A percentile compares a stretch with the other conserved stretches of the same genome.
phyloP scores from a whole-genome alignment of 2,329 filamentous ascomycete species.

The Trichoderma simmonsii region DNA sequence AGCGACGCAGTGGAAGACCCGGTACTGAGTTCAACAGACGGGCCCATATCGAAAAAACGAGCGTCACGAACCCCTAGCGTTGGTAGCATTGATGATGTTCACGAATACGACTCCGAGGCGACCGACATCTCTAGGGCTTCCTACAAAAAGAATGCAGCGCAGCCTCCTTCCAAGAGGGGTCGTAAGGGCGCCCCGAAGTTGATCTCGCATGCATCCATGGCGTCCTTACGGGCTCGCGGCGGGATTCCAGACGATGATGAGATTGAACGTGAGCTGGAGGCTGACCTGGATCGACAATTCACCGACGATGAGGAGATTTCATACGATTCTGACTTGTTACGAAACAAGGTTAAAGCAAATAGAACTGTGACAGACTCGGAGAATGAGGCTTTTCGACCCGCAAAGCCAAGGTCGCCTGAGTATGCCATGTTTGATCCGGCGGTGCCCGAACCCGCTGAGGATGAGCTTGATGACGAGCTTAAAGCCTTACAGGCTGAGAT shows the following conservation, averaged over 20 bases:
- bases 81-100: slow-evolving; percentile 40
- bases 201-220: slow-evolving; percentile 48
- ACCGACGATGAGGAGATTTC: slow-evolving; percentile 52
- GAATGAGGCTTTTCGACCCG: slow-evolving; percentile 25
- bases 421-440: slow-evolving; percentile 54
- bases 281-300: slow-evolving; percentile 57
- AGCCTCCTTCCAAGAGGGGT: slow-evolving; percentile 38
- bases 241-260: slow-evolving; percentile 59
- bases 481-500: slow-evolving; percentile 49
- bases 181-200: slow-evolving; percentile 42
- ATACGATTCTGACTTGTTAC: slow-evolving; percentile 46
- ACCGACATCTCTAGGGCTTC: slow-evolving; percentile 33
- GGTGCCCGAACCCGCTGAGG: slow-evolving; percentile 45
- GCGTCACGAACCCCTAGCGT: slow-evolving; percentile 50
- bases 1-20: slow-evolving; percentile 59
- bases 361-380: slow-evolving; percentile 30
- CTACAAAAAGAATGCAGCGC: slow-evolving; percentile 41
- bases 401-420: slow-evolving; percentile 33
- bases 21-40: slow-evolving; percentile 40
- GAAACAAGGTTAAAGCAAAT: slow-evolving; percentile 32
- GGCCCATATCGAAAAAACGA: slow-evolving; percentile 58
- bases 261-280: slow-evolving; percentile 63
- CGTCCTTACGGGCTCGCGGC: slow-evolving; percentile 41
- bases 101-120: slow-evolving; percentile 41
- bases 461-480: slow-evolving; percentile 50